phyloP scores from a whole-genome alignment of 371 early-diverging fungal genomes.

The Apophysomyces ossiformis region DNA sequence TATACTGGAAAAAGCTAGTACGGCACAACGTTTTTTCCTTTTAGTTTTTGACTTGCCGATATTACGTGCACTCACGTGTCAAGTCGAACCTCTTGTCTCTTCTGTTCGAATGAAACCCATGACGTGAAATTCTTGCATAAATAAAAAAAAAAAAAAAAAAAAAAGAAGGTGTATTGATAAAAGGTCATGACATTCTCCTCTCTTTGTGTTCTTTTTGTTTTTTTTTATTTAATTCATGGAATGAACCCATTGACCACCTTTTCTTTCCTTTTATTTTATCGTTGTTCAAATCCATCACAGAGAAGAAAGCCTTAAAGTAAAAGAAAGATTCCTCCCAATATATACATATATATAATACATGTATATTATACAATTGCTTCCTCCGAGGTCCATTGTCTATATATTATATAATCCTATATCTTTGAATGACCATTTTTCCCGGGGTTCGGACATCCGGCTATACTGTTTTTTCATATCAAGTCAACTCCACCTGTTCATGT shows the following conservation, averaged over 20 bases:
- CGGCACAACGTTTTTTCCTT: conserved; percentile 10
- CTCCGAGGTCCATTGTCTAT: too few relatives aligned
- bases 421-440: background rate
- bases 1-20: background rate
- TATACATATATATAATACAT: too few relatives aligned
- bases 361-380: too few relatives aligned
- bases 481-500: background rate
- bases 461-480: background rate
- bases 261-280: too few relatives aligned
- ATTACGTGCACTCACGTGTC: conserved; percentile 5
- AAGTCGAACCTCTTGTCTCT: background rate
- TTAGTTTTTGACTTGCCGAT: background rate
- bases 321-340: too few relatives aligned
- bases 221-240: too few relatives aligned
- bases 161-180: background rate
- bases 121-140: background rate
- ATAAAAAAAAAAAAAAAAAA: background rate
- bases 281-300: too few relatives aligned
- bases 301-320: too few relatives aligned
- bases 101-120: conserved; percentile 3
- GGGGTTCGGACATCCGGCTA: conserved; percentile 2
- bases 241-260: too few relatives aligned
- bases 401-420: too few relatives aligned
- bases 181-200: too few relatives aligned
- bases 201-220: too few relatives aligned